Evolutionary conservation across 768 basidiomycete genomes (phyloP), one percentile per base, ranked within the genome.

Genomic region (Chalciporus sphaerocephalus): DNA sequence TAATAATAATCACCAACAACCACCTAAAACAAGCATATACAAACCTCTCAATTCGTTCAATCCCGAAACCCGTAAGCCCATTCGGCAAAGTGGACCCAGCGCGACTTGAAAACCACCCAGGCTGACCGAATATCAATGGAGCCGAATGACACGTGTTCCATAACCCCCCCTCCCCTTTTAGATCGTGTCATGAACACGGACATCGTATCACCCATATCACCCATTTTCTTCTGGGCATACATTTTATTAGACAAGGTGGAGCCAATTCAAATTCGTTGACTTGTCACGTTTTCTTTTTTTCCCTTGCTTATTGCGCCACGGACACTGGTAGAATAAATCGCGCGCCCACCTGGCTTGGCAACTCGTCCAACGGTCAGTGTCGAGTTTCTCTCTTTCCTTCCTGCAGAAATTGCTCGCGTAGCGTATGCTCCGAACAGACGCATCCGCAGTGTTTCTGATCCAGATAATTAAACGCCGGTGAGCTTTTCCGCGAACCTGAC

Each of bases 251-350:
- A n/a, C 58, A 48, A 50, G 40, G 60, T 64, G 60, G 57, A 41
- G 50, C 49, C 20, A 47, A 54, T 58, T 50, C 54, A 58, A 58
- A 64, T 59, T 54, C 49, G 15, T 35, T 24, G 25, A 49, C 28
- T n/a, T 18, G 23, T 44, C 23, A 35, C 38, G 33, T 38, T 23
- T 21, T 30, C 37, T 42, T 50, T 25, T 22, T 44, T 22, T 25
- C 30, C 11, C 2, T 18, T 18, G 18, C 38, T 39, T 27, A 38
- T 13, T 12, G 6, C 9, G 36, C 32, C 33, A 12, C 23, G 15
- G 23, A 17, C 36, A 28, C 15, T 25, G 15, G 15, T 5, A 32
- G 15, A 32, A 28, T 28, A 28, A 11, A 25, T 25, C 11, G 24
- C 4, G 15, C 4, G 5, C n/a, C 15, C 30, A 32, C 30, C 5